Base-by-base conservation (phyloP, 2,329 filamentous ascomycete genomes). In the Paecilomyces fulvus region DNA sequence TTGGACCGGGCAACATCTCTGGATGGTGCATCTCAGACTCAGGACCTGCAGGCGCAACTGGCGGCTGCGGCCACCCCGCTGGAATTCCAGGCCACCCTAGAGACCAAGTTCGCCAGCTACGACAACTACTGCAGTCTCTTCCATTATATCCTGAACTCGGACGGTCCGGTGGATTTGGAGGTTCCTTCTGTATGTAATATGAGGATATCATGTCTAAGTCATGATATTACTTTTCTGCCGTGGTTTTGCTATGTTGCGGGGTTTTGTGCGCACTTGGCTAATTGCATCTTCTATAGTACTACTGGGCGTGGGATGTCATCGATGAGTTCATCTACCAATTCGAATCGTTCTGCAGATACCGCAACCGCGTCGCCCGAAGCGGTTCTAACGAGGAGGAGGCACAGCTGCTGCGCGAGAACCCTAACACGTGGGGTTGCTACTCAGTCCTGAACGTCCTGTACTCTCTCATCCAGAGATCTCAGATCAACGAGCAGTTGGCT, bases 261-360 rank as follows among this genome's bases (percentile, higher is more conserved):
- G 50, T 33, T 50, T 30, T 49, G 48, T 49, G 48, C 21, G 31
- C 10, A 43, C 33, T 10, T 37, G 31, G 33, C 56, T 57, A 55
- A 57, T 53, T 30, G 12, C 28, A 49, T 46, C 58, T 53, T 49
- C 58, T 43, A 59, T 73, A 97, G 90, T 95, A 96, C 79, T 96
- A 92, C 80, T 99, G 94, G 94, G 94, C 94, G 48, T 99, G 94
- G 94, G 94, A 99, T 75, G 92, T 97, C 65, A 96, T 99, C 77
- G 94, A 99, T 76, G 94, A 99, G 77, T 99, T 99, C 80, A 97
- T 99, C 79, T 99, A 99, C 81, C 94, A 99, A 76, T 99, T 99
- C 83, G 96, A 99, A 82, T 95, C 92, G 58, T 99, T 99, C 82
- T 97, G 91, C 74, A 90, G 91, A 61, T 96, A 96, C 83, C 87